Evolutionary conservation across 305 asterid species (phyloP).

Genomic region (Fraxinus greggii): DNA sequence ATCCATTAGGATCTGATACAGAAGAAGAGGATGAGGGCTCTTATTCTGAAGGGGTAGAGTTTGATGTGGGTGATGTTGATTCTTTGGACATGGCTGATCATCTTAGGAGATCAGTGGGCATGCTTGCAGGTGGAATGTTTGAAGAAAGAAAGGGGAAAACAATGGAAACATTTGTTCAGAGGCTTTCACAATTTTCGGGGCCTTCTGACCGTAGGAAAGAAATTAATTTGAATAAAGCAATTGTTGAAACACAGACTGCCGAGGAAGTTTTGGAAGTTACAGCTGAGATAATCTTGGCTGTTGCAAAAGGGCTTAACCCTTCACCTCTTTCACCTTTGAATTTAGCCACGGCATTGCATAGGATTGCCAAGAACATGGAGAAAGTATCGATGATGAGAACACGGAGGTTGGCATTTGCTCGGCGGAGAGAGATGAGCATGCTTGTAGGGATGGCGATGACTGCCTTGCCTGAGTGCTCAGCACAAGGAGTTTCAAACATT

Average conservation of each 20-base stretch:
- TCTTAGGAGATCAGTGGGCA: constrained; percentile 51
- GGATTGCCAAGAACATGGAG: constrained; percentile 96
- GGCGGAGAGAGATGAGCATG: constrained; percentile 84
- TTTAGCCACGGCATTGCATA: constrained; percentile 81
- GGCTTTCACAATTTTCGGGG: constrained; percentile 85
- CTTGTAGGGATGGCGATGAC: constrained; percentile 94
- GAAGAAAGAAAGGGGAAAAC: constrained; percentile 57
- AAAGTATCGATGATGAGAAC: constrained; percentile 65
- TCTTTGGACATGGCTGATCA: constrained; percentile 32
- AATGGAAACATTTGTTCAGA: constrained; percentile 65
- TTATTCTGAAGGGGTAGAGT: constrained; percentile 34
- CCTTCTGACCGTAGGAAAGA: constrained; percentile 88
- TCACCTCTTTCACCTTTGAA: constrained; percentile 91
- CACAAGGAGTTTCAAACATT: constrained; percentile 85
- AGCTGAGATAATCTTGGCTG: constrained; percentile 66
- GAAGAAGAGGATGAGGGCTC: constrained; percentile 44
- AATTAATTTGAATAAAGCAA: constrained; percentile 65
- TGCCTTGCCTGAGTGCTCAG: constrained; percentile 82
- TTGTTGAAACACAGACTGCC: constrained; percentile 82
- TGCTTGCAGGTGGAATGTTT: constrained; percentile 73
- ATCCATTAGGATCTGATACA: constrained; percentile 8
- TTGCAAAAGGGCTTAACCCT: constrained; percentile 84
- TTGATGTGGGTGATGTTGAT: constrained; percentile 26
- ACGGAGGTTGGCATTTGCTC: constrained; percentile 69
- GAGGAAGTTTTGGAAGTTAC: constrained; percentile 84